Evolutionary conservation across 352 stramenopile species (phyloP).

Genomic region (Phytopythium delawarense): DNA sequence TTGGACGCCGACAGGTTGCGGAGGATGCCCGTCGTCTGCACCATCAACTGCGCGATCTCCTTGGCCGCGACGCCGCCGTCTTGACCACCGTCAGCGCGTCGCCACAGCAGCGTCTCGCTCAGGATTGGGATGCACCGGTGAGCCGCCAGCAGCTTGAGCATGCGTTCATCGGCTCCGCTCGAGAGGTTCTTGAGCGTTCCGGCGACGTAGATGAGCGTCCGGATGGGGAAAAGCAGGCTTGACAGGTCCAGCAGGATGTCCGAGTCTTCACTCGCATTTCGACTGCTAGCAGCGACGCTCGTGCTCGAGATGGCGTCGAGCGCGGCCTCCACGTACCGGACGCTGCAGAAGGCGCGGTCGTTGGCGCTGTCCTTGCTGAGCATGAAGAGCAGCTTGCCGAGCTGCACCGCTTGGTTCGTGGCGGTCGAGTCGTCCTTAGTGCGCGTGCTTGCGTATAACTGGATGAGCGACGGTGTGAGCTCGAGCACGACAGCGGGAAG

Average conservation of each 20-base stretch:
- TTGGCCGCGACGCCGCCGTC: conserved; percentile 18
- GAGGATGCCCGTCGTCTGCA: conserved; percentile 62
- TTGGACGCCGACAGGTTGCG: conserved; percentile 65
- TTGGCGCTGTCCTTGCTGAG: conserved; percentile 70
- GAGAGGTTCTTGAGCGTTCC: conserved; percentile 77
- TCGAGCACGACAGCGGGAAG: conserved; percentile 32
- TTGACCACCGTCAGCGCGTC: conserved; percentile 7
- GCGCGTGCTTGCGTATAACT: conserved; percentile 20
- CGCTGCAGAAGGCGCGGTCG: conserved; percentile 57
- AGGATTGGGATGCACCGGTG: conserved; percentile 56
- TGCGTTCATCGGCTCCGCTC: conserved; percentile 41
- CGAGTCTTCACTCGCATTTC: conserved; percentile 6
- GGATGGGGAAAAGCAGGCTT: conserved; percentile 15
- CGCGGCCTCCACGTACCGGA: conserved; percentile 58
- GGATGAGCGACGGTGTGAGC: conserved; percentile 33
- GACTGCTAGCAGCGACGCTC: conserved; percentile 8
- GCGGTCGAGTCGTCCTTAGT: conserved; percentile 7
- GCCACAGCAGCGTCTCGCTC: conserved; percentile 48
- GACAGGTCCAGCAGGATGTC: conserved; percentile 1
- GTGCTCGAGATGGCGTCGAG: conserved; percentile 34
- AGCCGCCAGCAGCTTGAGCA: conserved; percentile 56
- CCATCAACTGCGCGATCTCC: conserved; percentile 64
- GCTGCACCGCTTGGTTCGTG: conserved; percentile 16
- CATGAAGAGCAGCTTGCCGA: conserved; percentile 67
- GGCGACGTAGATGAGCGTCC: conserved; percentile 60